phyloP scores from a whole-genome alignment of 83 land plant species.

The Isoetes engelmannii region DNA sequence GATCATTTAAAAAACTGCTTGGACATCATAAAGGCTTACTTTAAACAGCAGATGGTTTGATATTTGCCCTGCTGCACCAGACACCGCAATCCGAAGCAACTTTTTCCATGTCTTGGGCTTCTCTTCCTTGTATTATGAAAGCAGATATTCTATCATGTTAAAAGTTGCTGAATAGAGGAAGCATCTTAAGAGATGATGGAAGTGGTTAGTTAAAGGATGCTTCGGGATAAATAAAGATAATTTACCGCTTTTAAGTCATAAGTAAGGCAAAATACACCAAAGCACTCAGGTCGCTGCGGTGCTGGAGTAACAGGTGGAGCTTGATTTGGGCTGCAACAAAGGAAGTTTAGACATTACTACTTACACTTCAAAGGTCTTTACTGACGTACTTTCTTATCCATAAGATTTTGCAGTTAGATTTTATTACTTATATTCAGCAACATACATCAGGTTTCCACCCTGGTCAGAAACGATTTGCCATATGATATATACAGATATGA shows the following conservation, averaged over 20 bases:
- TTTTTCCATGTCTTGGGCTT: conserved; percentile 85
- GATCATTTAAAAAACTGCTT: neutral
- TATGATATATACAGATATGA: too few relatives aligned
- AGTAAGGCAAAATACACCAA: conserved; percentile 61
- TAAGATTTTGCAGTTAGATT: too few relatives aligned
- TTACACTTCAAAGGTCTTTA: too few relatives aligned
- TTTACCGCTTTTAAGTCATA: conserved; percentile 68
- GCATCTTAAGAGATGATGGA: too few relatives aligned
- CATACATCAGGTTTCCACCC: too few relatives aligned
- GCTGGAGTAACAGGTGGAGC: conserved; percentile 27
- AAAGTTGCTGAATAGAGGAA: too few relatives aligned
- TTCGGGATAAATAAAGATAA: neutral
- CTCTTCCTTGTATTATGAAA: conserved; percentile 43
- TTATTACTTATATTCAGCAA: too few relatives aligned
- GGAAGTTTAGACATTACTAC: too few relatives aligned
- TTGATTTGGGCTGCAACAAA: conserved; percentile 43
- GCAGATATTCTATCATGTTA: neutral
- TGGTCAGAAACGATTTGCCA: too few relatives aligned
- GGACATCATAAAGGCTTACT: conserved; percentile 24
- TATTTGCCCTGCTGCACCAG: conserved; percentile 97
- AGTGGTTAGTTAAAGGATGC: neutral
- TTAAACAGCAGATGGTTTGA: conserved; percentile 94
- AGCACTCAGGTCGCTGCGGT: conserved; percentile 45
- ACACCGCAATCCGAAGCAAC: conserved; percentile 68
- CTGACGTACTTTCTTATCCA: too few relatives aligned